Base-by-base conservation (phyloP, 768 basidiomycete genomes). In the Macrocybe gigantea region DNA sequence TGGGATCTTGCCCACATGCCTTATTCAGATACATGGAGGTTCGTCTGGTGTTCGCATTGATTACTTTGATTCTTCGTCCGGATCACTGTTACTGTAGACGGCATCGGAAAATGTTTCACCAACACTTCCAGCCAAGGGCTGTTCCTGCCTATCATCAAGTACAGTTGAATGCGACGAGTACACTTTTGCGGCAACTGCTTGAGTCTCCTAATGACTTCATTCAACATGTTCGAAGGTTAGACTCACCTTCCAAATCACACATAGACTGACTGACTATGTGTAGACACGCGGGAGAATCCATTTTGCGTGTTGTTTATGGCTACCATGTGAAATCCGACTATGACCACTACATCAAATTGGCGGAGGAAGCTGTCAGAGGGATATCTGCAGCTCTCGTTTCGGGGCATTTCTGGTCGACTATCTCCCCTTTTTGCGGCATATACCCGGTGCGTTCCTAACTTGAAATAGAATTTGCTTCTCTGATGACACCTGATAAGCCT, bases 391-490 rank as follows among this genome's bases (percentile, higher is more conserved):
- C 62, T 15, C 56, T 46, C 10, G 45, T 52, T 10, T 53, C 57
- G 12, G 60, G 60, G 44, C 40, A 8, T 63, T 51, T n/a, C 31
- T 54, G 10, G 64, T 63, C 13, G 60, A 73, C 44, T 34, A 65
- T 5, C 38, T 56, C 15, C 51, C 53, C 8, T 14, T 45, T 62
- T 65, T 74, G 53, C 59, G 60, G 38, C 52, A 65, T 38, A 56
- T 74, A 36, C 72, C 72, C 6, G 60, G 59, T 9, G 73, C 72
- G 72, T 58, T 74, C 48, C 72, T 22, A 1, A 22, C 22, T 22
- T 4, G 22, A 22, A 22, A 22, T 22, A 22, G 22, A 22, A 22
- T 22, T 22, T 22, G 22, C 22, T 22, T 22, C 22, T 22, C 4
- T 22, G 22, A 22, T 22, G 22, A 22, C 22, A 22, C 22, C 1